Evolutionary conservation across 2,329 filamentous ascomycete species (phyloP).

Genomic region (Phaeophleospora eucalypticola): DNA sequence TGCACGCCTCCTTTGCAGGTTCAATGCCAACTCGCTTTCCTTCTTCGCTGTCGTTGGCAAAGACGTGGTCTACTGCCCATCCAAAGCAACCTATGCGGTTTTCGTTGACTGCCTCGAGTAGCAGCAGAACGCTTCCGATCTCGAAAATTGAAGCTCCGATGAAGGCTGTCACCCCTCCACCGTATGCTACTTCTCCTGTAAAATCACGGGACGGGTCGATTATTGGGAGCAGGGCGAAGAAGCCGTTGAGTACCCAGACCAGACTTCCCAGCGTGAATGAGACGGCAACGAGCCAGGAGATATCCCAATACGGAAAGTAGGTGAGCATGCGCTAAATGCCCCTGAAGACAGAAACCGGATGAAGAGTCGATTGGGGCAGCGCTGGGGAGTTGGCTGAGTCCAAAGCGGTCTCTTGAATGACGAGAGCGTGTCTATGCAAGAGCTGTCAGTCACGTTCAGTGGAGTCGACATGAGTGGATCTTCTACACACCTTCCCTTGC

Average conservation of each 20-base stretch:
- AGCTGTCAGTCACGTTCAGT: background rate
- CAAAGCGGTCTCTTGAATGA: slow-evolving; percentile 26
- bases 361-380: slow-evolving; percentile 30
- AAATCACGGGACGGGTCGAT: slow-evolving; percentile 55
- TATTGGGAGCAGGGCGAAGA: slow-evolving; percentile 59
- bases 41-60: background rate
- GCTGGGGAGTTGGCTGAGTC: slow-evolving; percentile 29
- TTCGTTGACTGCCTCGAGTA: slow-evolving; percentile 65
- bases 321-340: slow-evolving; percentile 50
- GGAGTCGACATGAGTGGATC: background rate
- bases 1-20: background rate
- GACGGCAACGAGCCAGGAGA: slow-evolving; percentile 41
- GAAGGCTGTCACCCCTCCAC: slow-evolving; percentile 59
- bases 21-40: background rate
- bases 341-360: slow-evolving; percentile 24
- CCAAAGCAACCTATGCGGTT: slow-evolving; percentile 63
- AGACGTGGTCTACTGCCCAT: slow-evolving; percentile 29
- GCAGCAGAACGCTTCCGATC: slow-evolving; percentile 50
- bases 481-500: slow-evolving; percentile 32
- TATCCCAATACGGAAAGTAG: background rate
- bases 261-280: slow-evolving; percentile 50
- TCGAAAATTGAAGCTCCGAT: slow-evolving; percentile 65
- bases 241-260: slow-evolving; percentile 50
- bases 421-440: slow-evolving; percentile 32
- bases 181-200: slow-evolving; percentile 48